Evolutionary conservation across 148 eudicot species (phyloP).

Genomic region (Pouteria glomerata): DNA sequence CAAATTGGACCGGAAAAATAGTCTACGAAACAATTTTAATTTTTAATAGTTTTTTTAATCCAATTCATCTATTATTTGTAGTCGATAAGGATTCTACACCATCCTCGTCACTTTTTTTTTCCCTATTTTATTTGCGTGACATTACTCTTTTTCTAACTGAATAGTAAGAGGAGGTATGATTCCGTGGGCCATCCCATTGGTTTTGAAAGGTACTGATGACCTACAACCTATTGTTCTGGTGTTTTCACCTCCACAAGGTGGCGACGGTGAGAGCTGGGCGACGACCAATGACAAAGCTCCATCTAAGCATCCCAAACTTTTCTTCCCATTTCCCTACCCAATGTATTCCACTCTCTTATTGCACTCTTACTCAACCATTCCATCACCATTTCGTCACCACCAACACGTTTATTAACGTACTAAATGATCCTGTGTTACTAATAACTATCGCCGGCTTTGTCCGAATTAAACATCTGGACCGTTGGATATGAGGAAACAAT

Average conservation of each 20-base stretch:
- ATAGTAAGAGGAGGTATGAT: neutral
- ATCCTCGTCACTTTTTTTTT: slow-evolving; percentile 10
- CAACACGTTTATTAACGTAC: too few relatives aligned
- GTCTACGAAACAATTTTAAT: too few relatives aligned
- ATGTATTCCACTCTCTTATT: slow-evolving; percentile 25
- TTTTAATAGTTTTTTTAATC: too few relatives aligned
- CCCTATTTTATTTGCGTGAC: neutral
- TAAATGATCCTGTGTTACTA: neutral
- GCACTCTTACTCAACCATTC: too few relatives aligned
- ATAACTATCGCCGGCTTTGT: neutral
- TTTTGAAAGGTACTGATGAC: slow-evolving; percentile 56
- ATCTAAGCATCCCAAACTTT: slow-evolving; percentile 28
- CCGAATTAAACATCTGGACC: neutral
- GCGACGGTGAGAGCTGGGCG: slow-evolving; percentile 24
- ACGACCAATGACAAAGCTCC: slow-evolving; percentile 42
- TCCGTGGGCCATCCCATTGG: slow-evolving; percentile 39
- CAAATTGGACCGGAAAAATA: too few relatives aligned
- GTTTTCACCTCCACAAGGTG: slow-evolving; percentile 14
- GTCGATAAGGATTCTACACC: neutral
- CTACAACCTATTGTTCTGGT: slow-evolving; percentile 37
- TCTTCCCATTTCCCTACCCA: slow-evolving; percentile 22
- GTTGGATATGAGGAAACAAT: neutral
- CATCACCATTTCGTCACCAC: too few relatives aligned
- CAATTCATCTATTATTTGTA: too few relatives aligned
- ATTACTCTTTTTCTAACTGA: neutral